These are phyloP conservation scores for Candida golubevii DNA, from an alignment of 805 yeast genomes.

Conservation along the genomic window DNA sequence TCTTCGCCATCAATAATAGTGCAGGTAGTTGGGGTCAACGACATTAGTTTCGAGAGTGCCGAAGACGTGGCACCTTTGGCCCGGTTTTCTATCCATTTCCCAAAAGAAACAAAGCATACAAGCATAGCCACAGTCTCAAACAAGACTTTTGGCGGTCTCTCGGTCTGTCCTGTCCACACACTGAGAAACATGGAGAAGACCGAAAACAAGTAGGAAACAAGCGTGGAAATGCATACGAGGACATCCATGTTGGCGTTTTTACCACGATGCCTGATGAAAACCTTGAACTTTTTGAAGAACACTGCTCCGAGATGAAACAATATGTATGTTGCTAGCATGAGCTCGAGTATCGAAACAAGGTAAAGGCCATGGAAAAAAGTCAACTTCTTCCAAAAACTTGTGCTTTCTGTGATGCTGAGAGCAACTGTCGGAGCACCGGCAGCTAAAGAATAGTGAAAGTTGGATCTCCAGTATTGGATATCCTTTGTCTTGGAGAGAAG, in stretches of 20 bases:
- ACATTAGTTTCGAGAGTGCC: constrained; percentile 75
- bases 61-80: constrained; percentile 94
- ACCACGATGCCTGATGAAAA: constrained; percentile 61
- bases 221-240: constrained; percentile 75
- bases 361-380: constrained; percentile 57
- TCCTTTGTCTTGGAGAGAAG: constrained; percentile 68
- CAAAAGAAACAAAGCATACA: constrained; percentile 76
- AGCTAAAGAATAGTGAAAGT: constrained; percentile 46
- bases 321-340: constrained; percentile 53
- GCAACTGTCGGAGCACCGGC: constrained; percentile 61
- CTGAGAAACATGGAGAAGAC: constrained; percentile 53
- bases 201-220: constrained; percentile 74
- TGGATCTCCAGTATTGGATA: constrained; percentile 62
- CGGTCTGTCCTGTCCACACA: constrained; percentile 36
- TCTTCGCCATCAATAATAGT: constrained; percentile 48
- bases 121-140: constrained; percentile 90
- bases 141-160: constrained; percentile 58
- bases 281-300: constrained; percentile 62
- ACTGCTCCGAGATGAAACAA: constrained; percentile 63
- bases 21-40: constrained; percentile 77
- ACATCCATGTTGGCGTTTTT: constrained; percentile 82
- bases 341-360: constrained; percentile 58
- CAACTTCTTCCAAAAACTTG: constrained; percentile 25
- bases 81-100: constrained; percentile 85
- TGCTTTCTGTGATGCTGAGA: constrained; percentile 45